Evolutionary conservation across 2,329 filamentous ascomycete genomes (phyloP), one percentile per base, ranked within the genome.

Genomic region (Fusarium succisae): DNA sequence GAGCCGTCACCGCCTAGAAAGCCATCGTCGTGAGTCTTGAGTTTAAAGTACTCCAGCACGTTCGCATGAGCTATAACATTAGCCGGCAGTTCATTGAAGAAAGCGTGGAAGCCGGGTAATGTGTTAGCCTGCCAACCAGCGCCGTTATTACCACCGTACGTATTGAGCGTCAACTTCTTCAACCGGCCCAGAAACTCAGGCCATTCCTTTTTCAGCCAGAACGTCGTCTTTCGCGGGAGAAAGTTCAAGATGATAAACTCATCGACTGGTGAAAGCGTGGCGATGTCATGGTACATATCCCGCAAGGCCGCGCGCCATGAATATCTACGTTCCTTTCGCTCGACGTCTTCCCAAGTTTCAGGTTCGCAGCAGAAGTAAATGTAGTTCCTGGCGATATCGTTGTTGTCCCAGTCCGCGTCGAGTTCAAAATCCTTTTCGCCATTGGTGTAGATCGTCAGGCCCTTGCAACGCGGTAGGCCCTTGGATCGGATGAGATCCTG

Each of bases 261-360:
- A 17, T 56, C 22, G 1, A 26, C 30, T 3, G 63, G 5, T 1
- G 60, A 63, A 2, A 63, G 30, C 3, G 17, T 50, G 8, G 70
- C 38, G 22, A 70, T n/a, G 8, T 60, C 61, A 0, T 7, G n/a
- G 37, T 57, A 70, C 66, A 73, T 60, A 6, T 73, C 66, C 9
- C 44, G 47, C 14, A 63, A 13, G 1, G 61, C 24, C 4, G 48
- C 37, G 15, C 54, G 54, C 54, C 62, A 71, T 2, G 22, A 8
- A 11, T 63, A 67, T 5, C 14, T 51, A 5, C n/a, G 5, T 12
- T 63, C 57, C 24, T 68, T 71, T 5, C 14, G 13, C 17, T 45
- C 17, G 2, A 63, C 54, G 0, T 37, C 30, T 1, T 61, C 26
- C 70, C 47, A 57, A 7, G 47, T 12, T 37, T 70, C 70, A 0